A percentile compares a stretch with the other conserved stretches of the same genome.
Conservation (phyloP, 768 basidiomycete genomes). For the Thelephora ganbajun region DNA sequence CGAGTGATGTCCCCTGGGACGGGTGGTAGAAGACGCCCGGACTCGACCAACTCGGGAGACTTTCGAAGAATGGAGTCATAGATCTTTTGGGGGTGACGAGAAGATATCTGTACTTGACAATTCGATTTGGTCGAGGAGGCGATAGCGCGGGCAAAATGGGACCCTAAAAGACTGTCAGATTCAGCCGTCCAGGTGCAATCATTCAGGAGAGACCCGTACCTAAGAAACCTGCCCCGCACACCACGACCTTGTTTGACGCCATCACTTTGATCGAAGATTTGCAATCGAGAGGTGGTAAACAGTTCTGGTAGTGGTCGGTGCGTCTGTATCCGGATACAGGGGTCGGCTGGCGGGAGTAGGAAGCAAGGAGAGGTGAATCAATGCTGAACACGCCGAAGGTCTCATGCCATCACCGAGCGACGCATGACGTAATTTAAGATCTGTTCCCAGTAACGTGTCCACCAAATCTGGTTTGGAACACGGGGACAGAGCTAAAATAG, state of each 20-base stretch:
- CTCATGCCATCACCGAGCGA: not conserved
- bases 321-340: not conserved
- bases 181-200: not conserved
- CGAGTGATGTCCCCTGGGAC: slow-evolving; percentile 42
- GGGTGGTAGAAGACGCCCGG: slow-evolving; percentile 25
- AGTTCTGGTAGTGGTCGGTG: not conserved
- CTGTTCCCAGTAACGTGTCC: too few relatives aligned
- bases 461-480: too few relatives aligned
- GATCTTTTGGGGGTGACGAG: slow-evolving; percentile 36
- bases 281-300: too few relatives aligned
- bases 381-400: not conserved
- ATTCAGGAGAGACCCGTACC: slow-evolving; percentile 23
- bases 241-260: slow-evolving; percentile 18
- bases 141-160: slow-evolving; percentile 43
- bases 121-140: slow-evolving; percentile 16
- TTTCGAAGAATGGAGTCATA: slow-evolving; percentile 18
- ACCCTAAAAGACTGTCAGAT: slow-evolving; percentile 23
- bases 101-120: slow-evolving; percentile 40
- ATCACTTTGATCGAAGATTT: not conserved
- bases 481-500: too few relatives aligned
- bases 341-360: not conserved
- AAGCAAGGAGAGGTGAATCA: not conserved
- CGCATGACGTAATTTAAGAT: not conserved
- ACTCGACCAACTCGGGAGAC: slow-evolving; percentile 17
- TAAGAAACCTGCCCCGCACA: slow-evolving; percentile 38